Percentiles rank a stretch among this genome's conserved stretches.
Evolutionary conservation across 768 basidiomycete species (phyloP).

Genomic region (Trametes maxima): DNA sequence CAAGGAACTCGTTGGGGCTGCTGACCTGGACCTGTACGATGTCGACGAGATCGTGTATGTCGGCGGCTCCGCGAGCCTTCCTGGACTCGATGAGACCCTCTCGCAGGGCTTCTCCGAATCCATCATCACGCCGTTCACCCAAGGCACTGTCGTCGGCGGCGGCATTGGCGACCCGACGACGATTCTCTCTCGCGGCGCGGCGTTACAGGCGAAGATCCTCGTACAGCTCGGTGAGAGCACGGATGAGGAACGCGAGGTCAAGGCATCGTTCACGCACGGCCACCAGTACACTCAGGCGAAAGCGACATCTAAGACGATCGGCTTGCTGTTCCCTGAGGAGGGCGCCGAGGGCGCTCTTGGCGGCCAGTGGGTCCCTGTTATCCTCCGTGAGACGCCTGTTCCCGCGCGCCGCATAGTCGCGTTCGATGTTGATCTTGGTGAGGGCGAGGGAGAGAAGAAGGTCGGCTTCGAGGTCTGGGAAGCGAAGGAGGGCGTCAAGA

Average conservation of each 20-base stretch:
- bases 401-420: slow-evolving; percentile 64
- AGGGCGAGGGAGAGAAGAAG: slow-evolving; percentile 41
- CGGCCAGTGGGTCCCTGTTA: slow-evolving; percentile 65
- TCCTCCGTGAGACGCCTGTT: slow-evolving; percentile 70
- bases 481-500: slow-evolving; percentile 63
- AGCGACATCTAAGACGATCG: slow-evolving; percentile 65
- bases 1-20: slow-evolving; percentile 51
- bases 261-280: slow-evolving; percentile 49
- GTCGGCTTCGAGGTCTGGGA: slow-evolving; percentile 81
- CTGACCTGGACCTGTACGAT: slow-evolving; percentile 61
- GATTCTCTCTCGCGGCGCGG: slow-evolving; percentile 75
- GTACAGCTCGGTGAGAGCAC: slow-evolving; percentile 43
- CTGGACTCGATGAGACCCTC: slow-evolving; percentile 69
- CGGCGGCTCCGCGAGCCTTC: slow-evolving; percentile 73
- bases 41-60: slow-evolving; percentile 82
- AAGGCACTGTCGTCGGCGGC: slow-evolving; percentile 69
- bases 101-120: slow-evolving; percentile 60
- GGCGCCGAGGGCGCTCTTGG: slow-evolving; percentile 47
- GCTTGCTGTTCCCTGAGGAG: slow-evolving; percentile 63
- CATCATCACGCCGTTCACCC: slow-evolving; percentile 64
- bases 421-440: slow-evolving; percentile 57
- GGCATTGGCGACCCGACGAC: slow-evolving; percentile 79
- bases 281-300: slow-evolving; percentile 46
- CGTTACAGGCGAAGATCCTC: slow-evolving; percentile 70
- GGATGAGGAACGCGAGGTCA: slow-evolving; percentile 52